A percentile compares a stretch with the other conserved stretches of the same genome.
These are phyloP conservation scores for Camellia granthamiana DNA, from an alignment of 148 eudicot genomes.

Conservation along the genomic window DNA sequence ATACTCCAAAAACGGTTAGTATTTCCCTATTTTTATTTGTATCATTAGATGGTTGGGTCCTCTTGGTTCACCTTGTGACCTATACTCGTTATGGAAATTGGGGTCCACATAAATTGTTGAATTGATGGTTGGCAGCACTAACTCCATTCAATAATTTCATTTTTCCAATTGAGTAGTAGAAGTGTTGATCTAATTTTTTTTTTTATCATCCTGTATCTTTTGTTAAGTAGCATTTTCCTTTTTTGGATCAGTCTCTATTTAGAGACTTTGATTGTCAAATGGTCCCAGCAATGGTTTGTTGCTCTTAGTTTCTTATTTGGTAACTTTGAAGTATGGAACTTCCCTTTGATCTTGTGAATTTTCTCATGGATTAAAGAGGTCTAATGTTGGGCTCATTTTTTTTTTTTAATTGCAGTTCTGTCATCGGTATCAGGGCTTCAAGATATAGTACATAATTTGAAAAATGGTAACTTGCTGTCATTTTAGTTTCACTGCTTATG, in stretches of 20 bases:
- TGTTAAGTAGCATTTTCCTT: no score
- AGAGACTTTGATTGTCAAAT: neutral
- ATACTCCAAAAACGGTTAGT: neutral
- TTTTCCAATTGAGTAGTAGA: neutral
- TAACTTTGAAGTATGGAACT: neutral
- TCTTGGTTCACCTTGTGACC: slow-evolving; percentile 6
- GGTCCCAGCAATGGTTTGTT: neutral
- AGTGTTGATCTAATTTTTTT: no score
- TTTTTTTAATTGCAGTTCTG: slow-evolving; percentile 52
- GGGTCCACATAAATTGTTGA: neutral
- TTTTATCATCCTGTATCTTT: no score
- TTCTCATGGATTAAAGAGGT: slow-evolving; percentile 9
- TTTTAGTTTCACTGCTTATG: slow-evolving; percentile 1
- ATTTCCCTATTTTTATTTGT: neutral
- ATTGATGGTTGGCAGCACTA: neutral
- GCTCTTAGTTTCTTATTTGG: neutral
- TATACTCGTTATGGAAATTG: neutral
- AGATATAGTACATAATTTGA: slow-evolving; percentile 35
- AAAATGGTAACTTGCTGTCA: slow-evolving; percentile 45
- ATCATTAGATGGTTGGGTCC: neutral
- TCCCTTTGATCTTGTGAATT: neutral
- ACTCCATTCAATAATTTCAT: neutral
- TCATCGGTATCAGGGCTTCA: slow-evolving; percentile 81
- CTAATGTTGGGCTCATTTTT: neutral
- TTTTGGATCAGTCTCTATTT: no score